Base-by-base conservation (phyloP, 352 stramenopile species). In the Phytophthora meadii region DNA sequence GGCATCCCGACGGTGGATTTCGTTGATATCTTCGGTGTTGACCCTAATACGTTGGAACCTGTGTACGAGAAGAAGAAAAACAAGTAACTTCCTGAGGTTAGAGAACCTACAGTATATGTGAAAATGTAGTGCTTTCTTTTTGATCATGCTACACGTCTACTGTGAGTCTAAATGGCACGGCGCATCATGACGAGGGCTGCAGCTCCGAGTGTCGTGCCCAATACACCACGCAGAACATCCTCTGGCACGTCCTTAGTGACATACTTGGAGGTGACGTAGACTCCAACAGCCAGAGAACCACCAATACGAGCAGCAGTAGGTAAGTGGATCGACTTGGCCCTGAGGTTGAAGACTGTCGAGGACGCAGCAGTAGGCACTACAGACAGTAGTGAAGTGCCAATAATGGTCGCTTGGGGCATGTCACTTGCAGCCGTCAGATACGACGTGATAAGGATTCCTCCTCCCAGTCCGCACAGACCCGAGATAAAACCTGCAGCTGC, bases 31-130 rank as follows among this genome's bases (percentile, higher is more conserved):
- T 93, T 92, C 41, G 87, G 84, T 34, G 70, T 94, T 30, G 70
- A 94, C 63, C 82, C 81, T 3, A 54, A 65, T 11, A 92, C 82
- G 5, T 65, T 79, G 30, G 87, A 76, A 45, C 48, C 61, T 8
- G 87, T 91, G 44, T 94, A 94, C 66, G 87, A 94, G 69, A 93
- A 92, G 78, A 94, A 94, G 67, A 79, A 76, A 56, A 91, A 89
- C 70, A 91, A 93, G 73, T 88, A 69, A 61, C 28, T 54, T 40
- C 40, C 17, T 15, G 40, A 44, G 40, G 48, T 40, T 56, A 72
- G 61, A 70, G 61, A 68, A 46, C 61, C 50, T 3, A 49, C 51
- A 11, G 46, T 69, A 61, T 60, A 47, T 68, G 54, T 62, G 56
- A 41, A 60, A 72, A 69, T 65, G 52, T 36, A 64, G 51, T 58